A percentile compares a stretch with the other conserved stretches of the same genome.
Evolutionary conservation across 2,329 filamentous ascomycete species (phyloP).

Genomic region (Lecanicillium sp.): DNA sequence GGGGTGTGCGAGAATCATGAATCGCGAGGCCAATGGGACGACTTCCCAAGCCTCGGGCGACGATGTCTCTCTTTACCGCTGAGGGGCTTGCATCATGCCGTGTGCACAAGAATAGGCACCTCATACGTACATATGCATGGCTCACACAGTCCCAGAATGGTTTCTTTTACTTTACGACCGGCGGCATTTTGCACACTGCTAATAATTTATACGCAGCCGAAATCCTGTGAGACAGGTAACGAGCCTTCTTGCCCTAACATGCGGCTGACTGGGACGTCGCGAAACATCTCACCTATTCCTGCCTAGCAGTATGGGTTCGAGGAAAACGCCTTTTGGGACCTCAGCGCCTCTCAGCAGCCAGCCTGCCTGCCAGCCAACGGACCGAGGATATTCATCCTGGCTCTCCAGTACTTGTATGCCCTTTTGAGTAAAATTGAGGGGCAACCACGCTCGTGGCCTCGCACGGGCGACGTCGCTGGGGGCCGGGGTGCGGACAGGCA

Average conservation of each 20-base stretch:
- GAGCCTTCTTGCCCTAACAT: no score
- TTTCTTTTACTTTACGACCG: no score
- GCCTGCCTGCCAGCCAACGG: no score
- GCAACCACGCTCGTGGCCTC: constrained; percentile 4
- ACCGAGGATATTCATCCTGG: neutral
- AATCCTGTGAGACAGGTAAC: no score
- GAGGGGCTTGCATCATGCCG: neutral
- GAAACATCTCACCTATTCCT: neutral
- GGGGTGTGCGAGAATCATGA: neutral
- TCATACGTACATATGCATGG: constrained; percentile 3
- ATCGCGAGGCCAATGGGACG: constrained; percentile 1
- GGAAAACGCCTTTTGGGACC: neutral
- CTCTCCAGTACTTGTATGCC: neutral
- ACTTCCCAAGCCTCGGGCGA: neutral
- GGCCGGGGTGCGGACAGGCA: constrained; percentile 1
- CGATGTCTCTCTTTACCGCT: neutral
- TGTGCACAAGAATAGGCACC: neutral
- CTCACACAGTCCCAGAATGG: neutral
- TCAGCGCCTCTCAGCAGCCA: no score
- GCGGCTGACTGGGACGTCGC: neutral
- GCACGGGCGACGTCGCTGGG: constrained; percentile 6
- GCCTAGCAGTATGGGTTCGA: neutral
- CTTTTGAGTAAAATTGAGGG: constrained; percentile 6
- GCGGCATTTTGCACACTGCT: neutral
- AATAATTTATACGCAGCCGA: neutral